Conservation (phyloP, 768 basidiomycete genomes). For the Obba rivulosa region DNA sequence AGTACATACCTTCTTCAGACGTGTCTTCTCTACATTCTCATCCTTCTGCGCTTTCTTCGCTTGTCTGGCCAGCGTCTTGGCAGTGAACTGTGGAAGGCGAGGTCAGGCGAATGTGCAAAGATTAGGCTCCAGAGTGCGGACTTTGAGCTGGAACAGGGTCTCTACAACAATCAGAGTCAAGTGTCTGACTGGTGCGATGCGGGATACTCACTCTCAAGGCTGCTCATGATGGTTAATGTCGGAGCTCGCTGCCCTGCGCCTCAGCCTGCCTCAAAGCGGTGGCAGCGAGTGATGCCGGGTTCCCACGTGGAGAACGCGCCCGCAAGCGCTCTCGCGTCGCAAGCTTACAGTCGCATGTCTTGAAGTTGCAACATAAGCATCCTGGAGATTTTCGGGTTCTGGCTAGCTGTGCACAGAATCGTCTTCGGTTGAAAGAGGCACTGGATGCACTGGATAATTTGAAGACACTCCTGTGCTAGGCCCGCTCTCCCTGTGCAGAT, state of each 20-base stretch:
- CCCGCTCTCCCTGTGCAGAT: background rate
- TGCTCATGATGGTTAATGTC: slow-evolving; percentile 50
- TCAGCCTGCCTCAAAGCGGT: no score
- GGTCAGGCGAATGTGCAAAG: background rate
- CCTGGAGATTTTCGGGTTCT: no score
- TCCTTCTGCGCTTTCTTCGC: slow-evolving; percentile 98
- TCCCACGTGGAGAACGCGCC: no score
- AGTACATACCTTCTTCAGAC: slow-evolving; percentile 80
- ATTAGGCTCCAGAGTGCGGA: slow-evolving; percentile 22
- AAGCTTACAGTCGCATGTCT: no score
- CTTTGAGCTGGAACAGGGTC: slow-evolving; percentile 98
- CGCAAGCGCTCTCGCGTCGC: no score
- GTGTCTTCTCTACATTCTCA: slow-evolving; percentile 81
- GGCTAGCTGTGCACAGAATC: no score
- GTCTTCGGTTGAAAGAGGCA: no score
- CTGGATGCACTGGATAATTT: no score
- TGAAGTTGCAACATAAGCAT: no score
- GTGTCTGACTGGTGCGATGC: background rate
- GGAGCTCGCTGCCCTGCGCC: no score
- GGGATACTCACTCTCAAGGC: slow-evolving; percentile 76
- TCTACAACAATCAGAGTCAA: slow-evolving; percentile 47
- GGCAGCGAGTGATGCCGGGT: no score
- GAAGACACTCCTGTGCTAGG: no score
- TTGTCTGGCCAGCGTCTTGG: slow-evolving; percentile 90
- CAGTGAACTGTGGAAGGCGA: slow-evolving; percentile 72